A percentile compares a stretch with the other conserved stretches of the same genome.
Conservation (phyloP, 768 basidiomycete genomes). For the Arthromyces matolae region DNA sequence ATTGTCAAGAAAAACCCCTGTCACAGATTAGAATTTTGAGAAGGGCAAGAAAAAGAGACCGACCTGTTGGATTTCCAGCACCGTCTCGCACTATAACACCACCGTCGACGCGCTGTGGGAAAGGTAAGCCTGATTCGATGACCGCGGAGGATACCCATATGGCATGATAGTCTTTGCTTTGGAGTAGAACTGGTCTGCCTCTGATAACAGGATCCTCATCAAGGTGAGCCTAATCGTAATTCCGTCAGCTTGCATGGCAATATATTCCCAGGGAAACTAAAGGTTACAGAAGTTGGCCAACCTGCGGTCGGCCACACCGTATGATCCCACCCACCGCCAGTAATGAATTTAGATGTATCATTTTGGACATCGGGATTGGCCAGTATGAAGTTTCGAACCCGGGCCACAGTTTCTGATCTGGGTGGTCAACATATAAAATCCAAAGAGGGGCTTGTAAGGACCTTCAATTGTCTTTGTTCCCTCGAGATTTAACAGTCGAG, state of each 20-base stretch:
- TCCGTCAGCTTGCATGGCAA: neutral
- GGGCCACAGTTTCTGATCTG: constrained; percentile 53
- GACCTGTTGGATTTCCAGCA: constrained; percentile 68
- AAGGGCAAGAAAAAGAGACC: constrained; percentile 12
- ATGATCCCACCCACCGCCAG: constrained; percentile 92
- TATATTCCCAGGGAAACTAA: neutral
- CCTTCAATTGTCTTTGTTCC: constrained; percentile 59
- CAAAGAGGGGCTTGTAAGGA: constrained; percentile 17
- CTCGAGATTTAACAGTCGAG: constrained; percentile 59
- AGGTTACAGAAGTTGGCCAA: constrained; percentile 68
- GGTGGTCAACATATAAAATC: neutral
- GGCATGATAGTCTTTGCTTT: constrained; percentile 87
- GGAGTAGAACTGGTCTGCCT: constrained; percentile 70
- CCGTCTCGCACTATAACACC: constrained; percentile 74
- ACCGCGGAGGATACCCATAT: constrained; percentile 76
- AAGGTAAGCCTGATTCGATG: constrained; percentile 52
- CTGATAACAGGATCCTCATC: constrained; percentile 65
- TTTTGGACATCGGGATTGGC: constrained; percentile 51
- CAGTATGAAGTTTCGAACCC: constrained; percentile 59
- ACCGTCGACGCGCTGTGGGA: constrained; percentile 72
- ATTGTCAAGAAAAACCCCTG: constrained; percentile 81
- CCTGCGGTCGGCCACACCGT: constrained; percentile 59
- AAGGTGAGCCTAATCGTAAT: constrained; percentile 55
- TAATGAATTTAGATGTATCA: constrained; percentile 59
- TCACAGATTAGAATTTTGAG: neutral